Conservation (phyloP, 2,329 filamentous ascomycete genomes). For the Colletotrichum siamense region DNA sequence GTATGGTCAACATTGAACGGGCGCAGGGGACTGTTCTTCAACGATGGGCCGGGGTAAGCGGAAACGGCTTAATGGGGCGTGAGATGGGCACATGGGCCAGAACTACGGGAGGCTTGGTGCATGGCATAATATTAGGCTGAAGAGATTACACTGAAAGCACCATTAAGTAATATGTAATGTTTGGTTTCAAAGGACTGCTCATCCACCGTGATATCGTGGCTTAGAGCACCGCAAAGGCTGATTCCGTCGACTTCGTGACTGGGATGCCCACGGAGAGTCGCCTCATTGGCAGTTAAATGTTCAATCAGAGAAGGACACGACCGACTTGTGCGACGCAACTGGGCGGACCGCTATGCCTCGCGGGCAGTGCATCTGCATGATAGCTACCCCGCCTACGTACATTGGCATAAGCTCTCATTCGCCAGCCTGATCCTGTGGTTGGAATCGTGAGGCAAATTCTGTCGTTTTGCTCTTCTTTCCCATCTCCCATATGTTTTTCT, state of each 20-base stretch:
- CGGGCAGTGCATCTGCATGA: background rate
- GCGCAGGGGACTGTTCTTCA: background rate
- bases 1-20: background rate
- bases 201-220: fast-evolving
- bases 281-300: background rate
- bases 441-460: background rate
- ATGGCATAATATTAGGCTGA: background rate
- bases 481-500: background rate
- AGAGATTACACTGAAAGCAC: background rate
- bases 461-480: background rate
- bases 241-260: background rate
- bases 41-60: background rate
- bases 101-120: background rate
- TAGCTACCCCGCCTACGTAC: background rate
- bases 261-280: fast-evolving
- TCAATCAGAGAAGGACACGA: background rate
- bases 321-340: background rate
- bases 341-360: background rate
- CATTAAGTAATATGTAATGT: background rate
- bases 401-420: background rate
- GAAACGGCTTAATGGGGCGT: fast-evolving
- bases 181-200: background rate
- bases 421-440: background rate
- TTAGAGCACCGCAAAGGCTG: fast-evolving
- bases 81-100: background rate